Percentiles rank a stretch among this genome's conserved stretches.
phyloP scores from a whole-genome alignment of 1,284 basidiomycete genomes.

The Cutaneotrichosporon dermatis region DNA sequence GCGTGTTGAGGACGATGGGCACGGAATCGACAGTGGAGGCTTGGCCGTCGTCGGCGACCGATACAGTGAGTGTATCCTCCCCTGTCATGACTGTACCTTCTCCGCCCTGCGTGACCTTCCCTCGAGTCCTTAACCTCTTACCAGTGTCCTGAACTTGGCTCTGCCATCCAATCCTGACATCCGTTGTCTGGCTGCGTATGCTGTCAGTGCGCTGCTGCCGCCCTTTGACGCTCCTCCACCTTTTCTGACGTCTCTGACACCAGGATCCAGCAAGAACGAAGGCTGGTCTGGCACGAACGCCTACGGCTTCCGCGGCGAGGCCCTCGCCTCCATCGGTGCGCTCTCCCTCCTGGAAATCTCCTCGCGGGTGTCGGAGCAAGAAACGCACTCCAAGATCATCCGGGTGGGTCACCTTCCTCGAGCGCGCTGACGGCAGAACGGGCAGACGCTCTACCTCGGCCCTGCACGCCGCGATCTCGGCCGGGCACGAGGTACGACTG shows the following conservation, averaged over 20 bases:
- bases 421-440: constrained; percentile 13
- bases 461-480: constrained; percentile 57
- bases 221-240: no score
- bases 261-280: constrained; percentile 22
- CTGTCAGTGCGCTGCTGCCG: no score
- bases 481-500: constrained; percentile 64
- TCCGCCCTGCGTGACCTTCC: no score
- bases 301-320: constrained; percentile 88
- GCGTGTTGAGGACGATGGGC: constrained; percentile 77
- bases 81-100: no score
- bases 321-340: constrained; percentile 74
- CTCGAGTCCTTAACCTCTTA: no score
- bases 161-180: no score
- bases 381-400: constrained; percentile 67
- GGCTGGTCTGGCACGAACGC: constrained; percentile 46
- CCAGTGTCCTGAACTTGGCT: no score
- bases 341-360: constrained; percentile 60
- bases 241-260: constrained; percentile 1
- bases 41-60: constrained; percentile 58
- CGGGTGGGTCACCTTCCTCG: constrained; percentile 55
- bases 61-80: constrained; percentile 66
- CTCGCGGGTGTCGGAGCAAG: constrained; percentile 60
- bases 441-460: constrained; percentile 16
- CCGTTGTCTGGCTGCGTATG: no score
- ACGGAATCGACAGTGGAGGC: constrained; percentile 62